Percentiles rank a stretch among this genome's conserved stretches.
Evolutionary conservation across 306 rosid genomes (phyloP).

Genomic region (Chamaecrista fasciculata): DNA sequence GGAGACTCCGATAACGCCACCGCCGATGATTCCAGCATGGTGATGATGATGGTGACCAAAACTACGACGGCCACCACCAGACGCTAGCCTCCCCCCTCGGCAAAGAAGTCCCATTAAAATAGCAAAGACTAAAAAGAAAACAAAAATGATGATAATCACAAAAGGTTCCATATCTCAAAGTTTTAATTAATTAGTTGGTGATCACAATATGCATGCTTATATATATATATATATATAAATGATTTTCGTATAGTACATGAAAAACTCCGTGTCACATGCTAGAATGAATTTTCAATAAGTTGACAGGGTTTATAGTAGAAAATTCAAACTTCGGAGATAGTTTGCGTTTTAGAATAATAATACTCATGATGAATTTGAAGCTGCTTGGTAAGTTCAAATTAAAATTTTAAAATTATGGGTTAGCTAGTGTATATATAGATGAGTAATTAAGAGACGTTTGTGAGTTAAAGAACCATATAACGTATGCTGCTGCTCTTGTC

Average conservation of each 20-base stretch:
- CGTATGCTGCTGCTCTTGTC: too few species aligned
- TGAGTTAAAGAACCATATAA: too few species aligned
- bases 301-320: not conserved
- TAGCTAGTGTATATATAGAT: too few species aligned
- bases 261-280: not conserved
- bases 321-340: not conserved
- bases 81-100: not conserved
- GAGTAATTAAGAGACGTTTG: too few species aligned
- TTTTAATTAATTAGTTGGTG: too few species aligned
- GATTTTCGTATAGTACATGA: not conserved
- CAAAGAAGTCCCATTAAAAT: slow-evolving; percentile 4
- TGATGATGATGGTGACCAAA: slow-evolving; percentile 5
- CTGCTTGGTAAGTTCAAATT: too few species aligned
- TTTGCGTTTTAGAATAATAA: too few species aligned
- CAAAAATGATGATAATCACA: slow-evolving; percentile 21
- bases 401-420: too few species aligned
- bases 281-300: not conserved
- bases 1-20: not conserved
- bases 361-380: too few species aligned
- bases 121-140: not conserved
- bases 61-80: not conserved
- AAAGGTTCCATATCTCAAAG: slow-evolving; percentile 21
- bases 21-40: not conserved
- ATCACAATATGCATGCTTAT: not conserved
- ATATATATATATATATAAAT: not conserved